phyloP scores from a whole-genome alignment of 805 yeast genomes.

The Brettanomyces sp. region DNA sequence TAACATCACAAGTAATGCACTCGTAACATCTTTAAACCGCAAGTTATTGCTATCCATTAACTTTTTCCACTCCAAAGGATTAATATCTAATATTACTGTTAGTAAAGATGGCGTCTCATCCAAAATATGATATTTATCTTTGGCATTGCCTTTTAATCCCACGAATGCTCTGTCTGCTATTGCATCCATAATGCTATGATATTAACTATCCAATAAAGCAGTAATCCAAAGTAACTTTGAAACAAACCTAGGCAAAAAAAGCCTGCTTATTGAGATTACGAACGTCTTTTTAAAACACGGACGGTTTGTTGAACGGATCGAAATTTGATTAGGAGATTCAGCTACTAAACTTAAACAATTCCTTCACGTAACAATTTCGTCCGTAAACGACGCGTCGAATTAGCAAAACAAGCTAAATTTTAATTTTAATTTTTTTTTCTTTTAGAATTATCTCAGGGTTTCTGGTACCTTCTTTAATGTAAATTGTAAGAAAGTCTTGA shows the following conservation, averaged over 20 bases:
- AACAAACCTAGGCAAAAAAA: too few species aligned
- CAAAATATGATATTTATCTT: slow-evolving; percentile 14
- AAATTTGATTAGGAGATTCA: too few species aligned
- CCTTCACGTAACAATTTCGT: too few species aligned
- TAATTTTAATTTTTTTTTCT: background rate
- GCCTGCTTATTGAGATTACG: too few species aligned
- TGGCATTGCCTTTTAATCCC: slow-evolving; percentile 10
- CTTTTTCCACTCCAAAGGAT: slow-evolving; percentile 59
- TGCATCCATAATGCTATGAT: slow-evolving; percentile 43
- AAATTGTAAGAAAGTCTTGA: background rate
- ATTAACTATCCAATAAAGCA: background rate
- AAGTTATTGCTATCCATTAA: slow-evolving; percentile 27
- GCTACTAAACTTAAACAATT: too few species aligned
- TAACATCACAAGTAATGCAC: slow-evolving; percentile 62
- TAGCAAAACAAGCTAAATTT: background rate
- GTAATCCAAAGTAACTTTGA: too few species aligned
- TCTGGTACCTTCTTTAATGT: background rate
- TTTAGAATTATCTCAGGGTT: background rate
- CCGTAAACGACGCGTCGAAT: background rate
- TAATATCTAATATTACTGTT: slow-evolving; percentile 68
- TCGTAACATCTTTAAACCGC: slow-evolving; percentile 49
- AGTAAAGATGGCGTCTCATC: slow-evolving; percentile 75
- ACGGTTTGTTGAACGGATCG: background rate
- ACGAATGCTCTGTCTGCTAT: slow-evolving; percentile 51
- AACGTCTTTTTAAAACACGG: too few species aligned